A percentile compares a stretch with the other conserved stretches of the same genome.
Evolutionary conservation across 352 stramenopile genomes (phyloP).

Genomic region (Elongisporangium undulatum): DNA sequence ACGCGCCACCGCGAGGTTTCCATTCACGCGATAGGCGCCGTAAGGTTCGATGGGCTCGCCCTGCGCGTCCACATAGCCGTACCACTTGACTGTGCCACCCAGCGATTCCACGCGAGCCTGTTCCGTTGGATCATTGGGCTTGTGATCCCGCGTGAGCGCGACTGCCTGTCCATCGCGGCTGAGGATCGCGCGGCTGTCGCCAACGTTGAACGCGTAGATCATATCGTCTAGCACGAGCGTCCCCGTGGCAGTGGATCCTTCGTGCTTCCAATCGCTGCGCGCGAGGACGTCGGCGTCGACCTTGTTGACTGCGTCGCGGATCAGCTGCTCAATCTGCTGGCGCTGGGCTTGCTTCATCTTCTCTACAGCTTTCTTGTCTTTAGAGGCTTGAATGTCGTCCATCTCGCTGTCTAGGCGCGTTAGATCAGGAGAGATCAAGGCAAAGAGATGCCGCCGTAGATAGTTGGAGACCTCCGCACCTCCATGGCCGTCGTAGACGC

Average conservation of each 20-base stretch:
- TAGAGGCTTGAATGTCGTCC: conserved; percentile 19
- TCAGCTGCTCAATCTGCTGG: conserved; percentile 28
- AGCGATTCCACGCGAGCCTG: conserved; percentile 66
- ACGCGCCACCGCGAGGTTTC: conserved; percentile 88
- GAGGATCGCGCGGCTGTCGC: conserved; percentile 93
- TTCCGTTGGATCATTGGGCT: conserved; percentile 84
- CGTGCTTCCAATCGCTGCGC: conserved; percentile 72
- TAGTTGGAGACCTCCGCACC: conserved; percentile 64
- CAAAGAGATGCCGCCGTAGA: conserved; percentile 56
- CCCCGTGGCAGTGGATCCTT: conserved; percentile 72
- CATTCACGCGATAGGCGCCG: conserved; percentile 90
- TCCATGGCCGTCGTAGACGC: conserved; percentile 84
- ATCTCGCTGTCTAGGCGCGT: conserved; percentile 39
- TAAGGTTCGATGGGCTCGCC: conserved; percentile 87
- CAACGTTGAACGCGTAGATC: conserved; percentile 90
- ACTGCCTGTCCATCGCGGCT: conserved; percentile 72
- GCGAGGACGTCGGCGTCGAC: conserved; percentile 58
- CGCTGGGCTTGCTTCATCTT: conserved; percentile 23
- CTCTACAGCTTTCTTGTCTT: conserved; percentile 10
- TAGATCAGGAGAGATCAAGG: conserved; percentile 43
- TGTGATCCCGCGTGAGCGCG: conserved; percentile 86
- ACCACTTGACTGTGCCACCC: conserved; percentile 88
- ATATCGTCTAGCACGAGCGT: conserved; percentile 74
- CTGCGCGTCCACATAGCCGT: conserved; percentile 79
- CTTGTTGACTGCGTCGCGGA: conserved; percentile 40